Conservation (phyloP, 768 basidiomycete genomes). For the Xerocomus spinulosus region DNA sequence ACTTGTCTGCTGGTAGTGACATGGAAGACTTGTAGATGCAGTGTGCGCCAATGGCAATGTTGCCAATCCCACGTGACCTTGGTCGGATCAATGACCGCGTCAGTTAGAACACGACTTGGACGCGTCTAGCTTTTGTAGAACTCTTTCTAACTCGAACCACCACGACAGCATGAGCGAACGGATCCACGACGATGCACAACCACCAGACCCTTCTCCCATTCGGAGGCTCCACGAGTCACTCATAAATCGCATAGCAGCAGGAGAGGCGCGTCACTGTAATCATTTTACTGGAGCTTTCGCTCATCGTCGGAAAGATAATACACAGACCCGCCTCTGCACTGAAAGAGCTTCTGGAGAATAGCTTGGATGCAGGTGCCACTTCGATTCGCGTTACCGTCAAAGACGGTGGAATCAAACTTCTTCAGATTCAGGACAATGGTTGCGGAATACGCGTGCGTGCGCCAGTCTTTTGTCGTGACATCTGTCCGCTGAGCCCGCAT, state of each 20-base stretch:
- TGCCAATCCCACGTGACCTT: constrained; percentile 1
- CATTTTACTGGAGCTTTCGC: background rate
- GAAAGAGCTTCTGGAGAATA: constrained; percentile 94
- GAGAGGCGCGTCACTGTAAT: constrained; percentile 43
- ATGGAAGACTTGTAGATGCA: too few relatives aligned
- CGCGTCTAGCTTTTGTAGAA: too few relatives aligned
- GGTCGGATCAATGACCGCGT: background rate
- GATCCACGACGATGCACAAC: constrained; percentile 12
- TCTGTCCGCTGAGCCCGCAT: background rate
- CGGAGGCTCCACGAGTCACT: constrained; percentile 73
- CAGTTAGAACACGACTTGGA: background rate
- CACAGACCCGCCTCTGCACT: constrained; percentile 90
- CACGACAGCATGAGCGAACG: constrained; percentile 8
- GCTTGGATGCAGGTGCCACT: constrained; percentile 88
- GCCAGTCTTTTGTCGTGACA: background rate
- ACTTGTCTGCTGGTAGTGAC: constrained; percentile 44
- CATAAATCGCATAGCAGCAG: constrained; percentile 89
- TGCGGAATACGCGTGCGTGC: constrained; percentile 81
- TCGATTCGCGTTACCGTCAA: constrained; percentile 85
- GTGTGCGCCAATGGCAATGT: too few relatives aligned
- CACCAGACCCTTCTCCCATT: constrained; percentile 57
- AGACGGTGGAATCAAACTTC: constrained; percentile 91
- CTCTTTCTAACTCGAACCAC: background rate
- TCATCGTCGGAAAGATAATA: constrained; percentile 55
- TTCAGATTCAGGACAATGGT: constrained; percentile 97